Evolutionary conservation across 352 stramenopile genomes (phyloP).

Genomic region (Halophytophthora polymorphica): DNA sequence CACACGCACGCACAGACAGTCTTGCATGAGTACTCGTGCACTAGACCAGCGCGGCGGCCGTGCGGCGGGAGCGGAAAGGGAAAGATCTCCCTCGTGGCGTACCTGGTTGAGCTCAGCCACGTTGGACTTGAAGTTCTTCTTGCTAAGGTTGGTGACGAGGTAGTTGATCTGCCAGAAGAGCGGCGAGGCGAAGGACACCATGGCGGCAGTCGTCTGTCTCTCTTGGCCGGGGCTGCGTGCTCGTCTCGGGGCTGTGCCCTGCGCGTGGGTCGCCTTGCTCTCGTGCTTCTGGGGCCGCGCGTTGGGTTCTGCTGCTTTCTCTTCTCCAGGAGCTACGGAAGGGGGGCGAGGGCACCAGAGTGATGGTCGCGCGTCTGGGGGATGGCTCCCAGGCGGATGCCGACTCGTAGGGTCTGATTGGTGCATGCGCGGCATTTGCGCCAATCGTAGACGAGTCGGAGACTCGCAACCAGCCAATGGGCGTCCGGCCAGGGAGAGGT

Average conservation of each 20-base stretch:
- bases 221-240: neutral
- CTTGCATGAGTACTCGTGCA: too few species aligned
- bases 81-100: slow-evolving; percentile 12
- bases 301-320: slow-evolving; percentile 14
- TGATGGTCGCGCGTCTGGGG: neutral
- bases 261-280: slow-evolving; percentile 3
- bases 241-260: neutral
- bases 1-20: neutral
- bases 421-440: too few species aligned
- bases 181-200: slow-evolving; percentile 90
- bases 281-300: slow-evolving; percentile 5
- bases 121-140: slow-evolving; percentile 93
- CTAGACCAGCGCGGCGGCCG: too few species aligned
- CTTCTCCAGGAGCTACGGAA: slow-evolving; percentile 19
- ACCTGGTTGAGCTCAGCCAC: slow-evolving; percentile 92
- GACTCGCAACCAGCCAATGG: too few species aligned
- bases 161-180: slow-evolving; percentile 94
- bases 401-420: too few species aligned
- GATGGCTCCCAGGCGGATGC: neutral
- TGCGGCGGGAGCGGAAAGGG: slow-evolving; percentile 22
- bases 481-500: too few species aligned
- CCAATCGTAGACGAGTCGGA: too few species aligned
- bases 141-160: slow-evolving; percentile 90
- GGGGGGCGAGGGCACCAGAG: neutral
- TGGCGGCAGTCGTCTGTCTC: slow-evolving; percentile 9